These are phyloP conservation scores for Ogataea hybrid DNA, from an alignment of 1,139 yeast genomes.

Conservation along the genomic window DNA sequence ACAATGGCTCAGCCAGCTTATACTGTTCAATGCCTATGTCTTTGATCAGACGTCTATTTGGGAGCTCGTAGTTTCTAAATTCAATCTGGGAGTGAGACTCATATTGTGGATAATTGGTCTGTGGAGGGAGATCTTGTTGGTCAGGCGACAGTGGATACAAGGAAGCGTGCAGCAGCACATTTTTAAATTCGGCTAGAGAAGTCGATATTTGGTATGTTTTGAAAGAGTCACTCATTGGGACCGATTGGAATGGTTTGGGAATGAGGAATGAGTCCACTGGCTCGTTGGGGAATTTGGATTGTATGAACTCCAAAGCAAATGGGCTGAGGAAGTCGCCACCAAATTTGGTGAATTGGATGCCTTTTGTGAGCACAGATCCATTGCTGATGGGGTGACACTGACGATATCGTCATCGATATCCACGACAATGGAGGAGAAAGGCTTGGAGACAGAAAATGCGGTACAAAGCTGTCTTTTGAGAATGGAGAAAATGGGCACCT, in stretches of 20 bases:
- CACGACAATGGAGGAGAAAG: constrained; percentile 61
- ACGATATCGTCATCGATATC: constrained; percentile 65
- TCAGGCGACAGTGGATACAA: constrained; percentile 36
- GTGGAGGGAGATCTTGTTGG: constrained; percentile 26
- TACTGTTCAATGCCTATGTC: constrained; percentile 42
- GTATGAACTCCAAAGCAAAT: constrained; percentile 45
- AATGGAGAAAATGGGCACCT: constrained; percentile 66
- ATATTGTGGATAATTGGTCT: constrained; percentile 20
- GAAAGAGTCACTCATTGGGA: constrained; percentile 42
- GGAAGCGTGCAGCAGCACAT: constrained; percentile 39
- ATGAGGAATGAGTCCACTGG: constrained; percentile 31
- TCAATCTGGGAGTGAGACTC: constrained; percentile 24
- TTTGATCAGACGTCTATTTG: constrained; percentile 41
- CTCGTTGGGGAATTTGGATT: constrained; percentile 24
- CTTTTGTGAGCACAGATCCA: constrained; percentile 63
- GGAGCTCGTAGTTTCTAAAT: constrained; percentile 45
- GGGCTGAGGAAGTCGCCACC: constrained; percentile 71
- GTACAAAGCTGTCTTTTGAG: constrained; percentile 71
- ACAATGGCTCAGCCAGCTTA: constrained; percentile 50
- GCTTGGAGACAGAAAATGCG: constrained; percentile 64
- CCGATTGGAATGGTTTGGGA: constrained; percentile 30
- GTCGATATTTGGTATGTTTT: constrained; percentile 44
- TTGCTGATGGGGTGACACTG: constrained; percentile 66
- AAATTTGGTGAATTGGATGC: constrained; percentile 56
- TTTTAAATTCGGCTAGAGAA: constrained; percentile 49